Percentiles rank a stretch among this genome's conserved stretches.
phyloP scores from a whole-genome alignment of 805 yeast genomes.

The Zygosaccharomyces kombuchaensis region DNA sequence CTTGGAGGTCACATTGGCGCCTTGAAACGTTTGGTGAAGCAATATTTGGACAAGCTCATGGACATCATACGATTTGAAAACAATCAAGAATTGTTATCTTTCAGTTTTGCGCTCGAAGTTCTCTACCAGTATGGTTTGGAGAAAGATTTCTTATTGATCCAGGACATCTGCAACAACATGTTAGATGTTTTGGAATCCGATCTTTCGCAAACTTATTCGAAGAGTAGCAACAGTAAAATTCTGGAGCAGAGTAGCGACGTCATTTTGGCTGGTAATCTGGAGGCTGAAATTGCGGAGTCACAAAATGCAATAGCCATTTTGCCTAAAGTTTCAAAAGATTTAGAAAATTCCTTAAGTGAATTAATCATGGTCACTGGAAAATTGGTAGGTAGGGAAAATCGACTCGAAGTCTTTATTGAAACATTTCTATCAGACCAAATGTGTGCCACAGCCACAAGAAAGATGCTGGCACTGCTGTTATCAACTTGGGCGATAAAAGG shows the following conservation, averaged over 20 bases:
- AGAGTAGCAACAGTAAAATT: constrained; percentile 8
- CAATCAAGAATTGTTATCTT: constrained; percentile 7
- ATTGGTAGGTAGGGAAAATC: neutral
- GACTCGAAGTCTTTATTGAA: constrained; percentile 16
- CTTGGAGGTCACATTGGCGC: constrained; percentile 6
- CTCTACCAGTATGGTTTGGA: constrained; percentile 2
- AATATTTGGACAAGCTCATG: constrained; percentile 6
- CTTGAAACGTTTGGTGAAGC: constrained; percentile 9
- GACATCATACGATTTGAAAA: constrained; percentile 17
- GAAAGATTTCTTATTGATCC: constrained; percentile 7
- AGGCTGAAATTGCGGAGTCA: neutral
- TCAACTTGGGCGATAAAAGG: constrained; percentile 33
- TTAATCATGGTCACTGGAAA: constrained; percentile 5
- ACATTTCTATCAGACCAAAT: constrained; percentile 18
- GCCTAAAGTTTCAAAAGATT: constrained; percentile 21
- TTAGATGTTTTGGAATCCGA: constrained; percentile 3
- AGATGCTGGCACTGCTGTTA: constrained; percentile 37
- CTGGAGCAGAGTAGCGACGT: constrained; percentile 23
- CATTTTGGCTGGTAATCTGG: constrained; percentile 12
- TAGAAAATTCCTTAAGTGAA: constrained; percentile 15
- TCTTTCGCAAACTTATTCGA: constrained; percentile 1
- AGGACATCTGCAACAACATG: constrained; percentile 6
- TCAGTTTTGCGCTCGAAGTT: constrained; percentile 13
- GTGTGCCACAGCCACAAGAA: constrained; percentile 15
- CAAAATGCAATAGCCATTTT: constrained; percentile 15